Conservation (phyloP, 2,329 filamentous ascomycete genomes). For the Periconia sp. region DNA sequence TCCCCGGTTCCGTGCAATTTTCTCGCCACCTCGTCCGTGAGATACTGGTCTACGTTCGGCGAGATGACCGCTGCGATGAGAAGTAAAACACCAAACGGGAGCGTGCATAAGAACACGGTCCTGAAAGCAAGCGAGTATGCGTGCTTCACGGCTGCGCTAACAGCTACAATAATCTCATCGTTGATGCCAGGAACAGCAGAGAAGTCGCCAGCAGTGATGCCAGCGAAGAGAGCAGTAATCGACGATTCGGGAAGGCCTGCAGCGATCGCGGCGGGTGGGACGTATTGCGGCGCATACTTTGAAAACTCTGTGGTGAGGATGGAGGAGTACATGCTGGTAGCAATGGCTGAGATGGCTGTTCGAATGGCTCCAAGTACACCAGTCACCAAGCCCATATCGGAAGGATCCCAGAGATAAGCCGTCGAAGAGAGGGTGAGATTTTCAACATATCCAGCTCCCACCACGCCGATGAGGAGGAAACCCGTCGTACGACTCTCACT, state of each 20-base stretch:
- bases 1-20: constrained; percentile 43
- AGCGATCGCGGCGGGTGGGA: constrained; percentile 24
- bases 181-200: constrained; percentile 27
- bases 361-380: constrained; percentile 55
- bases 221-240: constrained; percentile 26
- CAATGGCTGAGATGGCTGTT: constrained; percentile 37
- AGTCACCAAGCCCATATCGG: constrained; percentile 55
- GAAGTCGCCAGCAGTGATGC: constrained; percentile 27
- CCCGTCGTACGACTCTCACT: constrained; percentile 21
- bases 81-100: constrained; percentile 44
- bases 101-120: constrained; percentile 52
- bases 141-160: constrained; percentile 15
- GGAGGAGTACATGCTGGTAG: constrained; percentile 30
- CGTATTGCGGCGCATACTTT: constrained; percentile 24
- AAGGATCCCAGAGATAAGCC: constrained; percentile 53
- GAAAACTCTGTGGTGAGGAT: constrained; percentile 31
- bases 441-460: constrained; percentile 28
- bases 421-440: constrained; percentile 48
- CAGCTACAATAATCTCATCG: constrained; percentile 23
- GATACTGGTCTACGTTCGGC: constrained; percentile 52
- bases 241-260: constrained; percentile 28
- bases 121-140: constrained; percentile 48
- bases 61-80: constrained; percentile 47
- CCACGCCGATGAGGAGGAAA: constrained; percentile 20
- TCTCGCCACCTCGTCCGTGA: constrained; percentile 54